phyloP scores from a whole-genome alignment of 2,329 filamentous ascomycete species.

The Arthrobotrys pseudoclavata region DNA sequence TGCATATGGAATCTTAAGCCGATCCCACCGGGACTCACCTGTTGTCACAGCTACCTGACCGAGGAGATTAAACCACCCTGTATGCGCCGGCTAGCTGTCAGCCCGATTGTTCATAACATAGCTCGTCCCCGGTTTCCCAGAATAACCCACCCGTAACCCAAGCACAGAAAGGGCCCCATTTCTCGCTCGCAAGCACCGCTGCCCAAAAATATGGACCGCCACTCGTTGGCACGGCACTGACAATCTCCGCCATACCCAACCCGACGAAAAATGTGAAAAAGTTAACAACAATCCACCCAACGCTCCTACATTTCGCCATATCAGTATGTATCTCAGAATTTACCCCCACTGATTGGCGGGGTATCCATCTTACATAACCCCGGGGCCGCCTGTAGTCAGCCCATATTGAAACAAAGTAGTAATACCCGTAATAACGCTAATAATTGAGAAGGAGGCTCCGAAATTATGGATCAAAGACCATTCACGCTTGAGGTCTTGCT shows the following conservation, averaged over 20 bases:
- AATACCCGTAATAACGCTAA: constrained; percentile 74
- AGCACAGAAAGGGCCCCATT: constrained; percentile 68
- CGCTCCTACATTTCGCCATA: constrained; percentile 30
- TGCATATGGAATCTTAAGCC: background rate
- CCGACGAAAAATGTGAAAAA: constrained; percentile 73
- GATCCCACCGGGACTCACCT: constrained; percentile 66
- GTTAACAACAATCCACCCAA: constrained; percentile 72
- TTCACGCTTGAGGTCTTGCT: constrained; percentile 73
- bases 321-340: constrained; percentile 14
- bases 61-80: constrained; percentile 68
- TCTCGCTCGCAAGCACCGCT: constrained; percentile 71
- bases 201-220: constrained; percentile 75
- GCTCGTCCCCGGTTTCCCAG: constrained; percentile 62
- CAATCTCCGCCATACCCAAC: constrained; percentile 73
- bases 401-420: constrained; percentile 74
- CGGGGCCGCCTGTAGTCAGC: constrained; percentile 71
- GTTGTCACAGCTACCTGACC: constrained; percentile 70
- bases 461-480: constrained; percentile 75
- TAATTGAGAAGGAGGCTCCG: constrained; percentile 75
- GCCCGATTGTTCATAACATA: constrained; percentile 61
- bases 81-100: background rate
- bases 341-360: background rate
- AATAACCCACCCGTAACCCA: constrained; percentile 68
- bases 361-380: constrained; percentile 60
- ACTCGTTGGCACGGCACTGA: constrained; percentile 73